phyloP scores from a whole-genome alignment of 1,284 basidiomycete species.

The Ganoderma boninense region DNA sequence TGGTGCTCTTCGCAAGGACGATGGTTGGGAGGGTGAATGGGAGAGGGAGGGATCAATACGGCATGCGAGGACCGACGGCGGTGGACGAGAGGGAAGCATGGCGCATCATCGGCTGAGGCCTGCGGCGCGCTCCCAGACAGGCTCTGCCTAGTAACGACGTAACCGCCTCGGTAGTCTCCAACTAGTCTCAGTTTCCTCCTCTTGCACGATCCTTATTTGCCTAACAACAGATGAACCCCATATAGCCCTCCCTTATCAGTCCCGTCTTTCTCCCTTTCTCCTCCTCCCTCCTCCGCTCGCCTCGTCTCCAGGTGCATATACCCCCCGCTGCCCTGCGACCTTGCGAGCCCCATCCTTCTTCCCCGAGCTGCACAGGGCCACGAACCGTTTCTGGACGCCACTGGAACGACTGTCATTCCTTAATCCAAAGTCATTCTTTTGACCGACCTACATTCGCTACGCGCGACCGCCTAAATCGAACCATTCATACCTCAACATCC shows the following conservation, averaged over 20 bases:
- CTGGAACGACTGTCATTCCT: slow-evolving; percentile 23
- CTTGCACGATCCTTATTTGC: not conserved
- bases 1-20: not conserved
- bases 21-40: not conserved
- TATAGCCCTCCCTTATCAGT: slow-evolving; percentile 4
- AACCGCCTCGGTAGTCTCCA: not conserved
- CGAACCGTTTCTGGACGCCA: slow-evolving; percentile 12
- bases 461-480: slow-evolving; percentile 4
- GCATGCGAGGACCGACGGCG: not conserved
- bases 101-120: not conserved
- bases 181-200: not conserved
- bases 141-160: not conserved
- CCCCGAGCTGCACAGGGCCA: slow-evolving; percentile 1
- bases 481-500: not conserved
- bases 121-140: not conserved
- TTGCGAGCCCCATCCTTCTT: not conserved
- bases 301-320: slow-evolving; percentile 6
- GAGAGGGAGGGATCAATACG: not conserved
- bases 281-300: not conserved
- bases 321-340: not conserved
- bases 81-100: not conserved
- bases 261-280: not conserved
- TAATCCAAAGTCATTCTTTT: slow-evolving; percentile 22
- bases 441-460: slow-evolving; percentile 7
- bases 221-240: slow-evolving; percentile 6